These are phyloP conservation scores for Populus pruinosa DNA, from an alignment of 345 rosid genomes.

Conservation along the genomic window DNA sequence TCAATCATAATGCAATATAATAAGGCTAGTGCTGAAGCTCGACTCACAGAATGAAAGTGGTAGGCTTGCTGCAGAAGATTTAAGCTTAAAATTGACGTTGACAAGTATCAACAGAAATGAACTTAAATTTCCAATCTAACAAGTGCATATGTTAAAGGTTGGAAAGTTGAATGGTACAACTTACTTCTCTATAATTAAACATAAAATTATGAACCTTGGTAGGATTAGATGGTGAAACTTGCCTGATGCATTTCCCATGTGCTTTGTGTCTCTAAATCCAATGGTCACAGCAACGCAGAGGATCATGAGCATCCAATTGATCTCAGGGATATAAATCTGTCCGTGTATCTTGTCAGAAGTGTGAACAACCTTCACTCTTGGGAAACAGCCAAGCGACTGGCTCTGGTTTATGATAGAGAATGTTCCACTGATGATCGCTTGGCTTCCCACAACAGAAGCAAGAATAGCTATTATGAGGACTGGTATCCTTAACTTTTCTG, in stretches of 20 bases:
- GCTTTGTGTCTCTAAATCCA: slow-evolving; percentile 95
- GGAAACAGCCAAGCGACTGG: slow-evolving; percentile 98
- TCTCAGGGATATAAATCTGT: slow-evolving; percentile 95
- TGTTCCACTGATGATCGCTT: slow-evolving; percentile 97
- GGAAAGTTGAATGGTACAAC: not conserved
- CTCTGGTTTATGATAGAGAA: slow-evolving; percentile 99
- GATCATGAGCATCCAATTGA: slow-evolving; percentile 97
- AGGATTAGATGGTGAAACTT: not conserved
- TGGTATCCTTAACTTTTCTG: slow-evolving; percentile 80
- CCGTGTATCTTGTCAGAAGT: slow-evolving; percentile 98
- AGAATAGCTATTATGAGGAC: slow-evolving; percentile 85
- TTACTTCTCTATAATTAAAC: not conserved
- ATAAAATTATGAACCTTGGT: not conserved
- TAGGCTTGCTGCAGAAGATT: not conserved
- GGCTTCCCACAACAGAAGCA: slow-evolving; percentile 99
- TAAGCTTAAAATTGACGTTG: not conserved
- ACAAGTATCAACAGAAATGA: not conserved
- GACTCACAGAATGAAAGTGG: not conserved
- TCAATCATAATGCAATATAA: not conserved
- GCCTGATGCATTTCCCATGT: slow-evolving; percentile 98
- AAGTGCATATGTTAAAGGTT: not conserved
- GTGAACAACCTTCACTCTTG: slow-evolving; percentile 95
- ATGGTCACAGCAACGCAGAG: slow-evolving; percentile 96
- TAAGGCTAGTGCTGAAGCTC: not conserved
- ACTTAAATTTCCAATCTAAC: not conserved